A percentile compares a stretch with the other conserved stretches of the same genome.
These are phyloP conservation scores for Powellomyces hirtus DNA, from an alignment of 192 early-diverging fungal genomes.

Conservation along the genomic window DNA sequence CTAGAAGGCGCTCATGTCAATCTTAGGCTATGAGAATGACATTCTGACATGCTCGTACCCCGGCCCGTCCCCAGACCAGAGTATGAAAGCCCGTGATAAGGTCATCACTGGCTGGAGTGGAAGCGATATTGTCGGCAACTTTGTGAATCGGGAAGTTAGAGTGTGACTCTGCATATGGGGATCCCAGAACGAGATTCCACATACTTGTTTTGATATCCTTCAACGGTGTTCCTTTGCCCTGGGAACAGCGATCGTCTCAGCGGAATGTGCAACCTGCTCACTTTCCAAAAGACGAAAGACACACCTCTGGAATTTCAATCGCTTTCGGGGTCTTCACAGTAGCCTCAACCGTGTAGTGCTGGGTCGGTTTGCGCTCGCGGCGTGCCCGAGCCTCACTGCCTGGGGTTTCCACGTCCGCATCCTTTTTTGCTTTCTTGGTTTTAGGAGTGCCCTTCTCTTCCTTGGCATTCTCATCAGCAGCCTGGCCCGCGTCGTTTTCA, in stretches of 20 bases:
- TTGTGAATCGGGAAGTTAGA: neutral
- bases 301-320: slow-evolving; percentile 20
- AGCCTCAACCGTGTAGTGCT: neutral
- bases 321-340: neutral
- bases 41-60: slow-evolving; percentile 1
- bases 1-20: neutral
- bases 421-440: neutral
- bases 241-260: neutral
- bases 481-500: no score
- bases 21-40: neutral
- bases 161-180: neutral
- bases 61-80: slow-evolving; percentile 17
- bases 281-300: neutral
- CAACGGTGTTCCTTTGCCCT: slow-evolving; percentile 28
- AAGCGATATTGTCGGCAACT: slow-evolving; percentile 13
- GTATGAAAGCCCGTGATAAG: slow-evolving; percentile 8
- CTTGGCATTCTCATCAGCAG: neutral
- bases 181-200: neutral
- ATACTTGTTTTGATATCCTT: slow-evolving; percentile 19
- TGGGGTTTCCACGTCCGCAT: neutral
- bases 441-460: neutral
- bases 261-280: neutral
- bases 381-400: neutral
- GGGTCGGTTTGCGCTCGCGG: slow-evolving; percentile 14
- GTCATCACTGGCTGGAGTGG: neutral